phyloP scores from a whole-genome alignment of 345 rosid genomes.

The Pugionium dolabratum region DNA sequence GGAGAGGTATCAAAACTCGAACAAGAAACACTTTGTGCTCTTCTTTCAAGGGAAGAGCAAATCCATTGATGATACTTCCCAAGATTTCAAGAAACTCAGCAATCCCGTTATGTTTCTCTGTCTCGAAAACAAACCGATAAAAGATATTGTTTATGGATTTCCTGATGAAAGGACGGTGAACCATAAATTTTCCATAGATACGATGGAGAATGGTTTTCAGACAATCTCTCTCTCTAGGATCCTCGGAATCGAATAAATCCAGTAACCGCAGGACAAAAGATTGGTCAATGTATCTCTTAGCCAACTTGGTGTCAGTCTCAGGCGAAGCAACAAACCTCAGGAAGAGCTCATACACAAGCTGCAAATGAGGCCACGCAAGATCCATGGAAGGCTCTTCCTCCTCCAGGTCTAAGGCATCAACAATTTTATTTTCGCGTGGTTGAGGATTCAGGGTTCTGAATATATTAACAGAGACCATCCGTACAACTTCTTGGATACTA shows the following conservation, averaged over 20 bases:
- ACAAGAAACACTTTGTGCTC: conserved; percentile 73
- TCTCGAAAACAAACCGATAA: conserved; percentile 55
- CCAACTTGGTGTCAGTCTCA: conserved; percentile 72
- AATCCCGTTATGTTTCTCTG: too few relatives aligned
- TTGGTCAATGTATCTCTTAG: conserved; percentile 69
- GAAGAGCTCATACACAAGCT: conserved; percentile 70
- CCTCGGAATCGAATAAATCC: conserved; percentile 70
- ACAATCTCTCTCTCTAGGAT: neutral
- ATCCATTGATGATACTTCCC: conserved; percentile 23
- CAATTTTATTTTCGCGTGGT: conserved; percentile 63
- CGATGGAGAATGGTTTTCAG: conserved; percentile 67
- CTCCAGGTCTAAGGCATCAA: conserved; percentile 64
- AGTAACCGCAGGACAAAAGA: conserved; percentile 58
- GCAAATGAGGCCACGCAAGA: conserved; percentile 81
- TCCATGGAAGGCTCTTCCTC: conserved; percentile 80
- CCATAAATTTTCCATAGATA: conserved; percentile 52
- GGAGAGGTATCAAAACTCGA: conserved; percentile 66
- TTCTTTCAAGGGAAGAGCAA: conserved; percentile 73
- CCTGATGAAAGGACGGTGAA: conserved; percentile 48
- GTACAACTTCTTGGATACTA: conserved; percentile 58
- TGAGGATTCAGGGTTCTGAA: conserved; percentile 62
- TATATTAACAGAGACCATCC: conserved; percentile 63
- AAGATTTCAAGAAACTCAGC: too few relatives aligned
- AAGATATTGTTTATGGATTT: conserved; percentile 69
- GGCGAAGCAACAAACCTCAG: conserved; percentile 73